phyloP scores from a whole-genome alignment of 2,329 filamentous ascomycete species.

The Colletotrichum chrysophilum region DNA sequence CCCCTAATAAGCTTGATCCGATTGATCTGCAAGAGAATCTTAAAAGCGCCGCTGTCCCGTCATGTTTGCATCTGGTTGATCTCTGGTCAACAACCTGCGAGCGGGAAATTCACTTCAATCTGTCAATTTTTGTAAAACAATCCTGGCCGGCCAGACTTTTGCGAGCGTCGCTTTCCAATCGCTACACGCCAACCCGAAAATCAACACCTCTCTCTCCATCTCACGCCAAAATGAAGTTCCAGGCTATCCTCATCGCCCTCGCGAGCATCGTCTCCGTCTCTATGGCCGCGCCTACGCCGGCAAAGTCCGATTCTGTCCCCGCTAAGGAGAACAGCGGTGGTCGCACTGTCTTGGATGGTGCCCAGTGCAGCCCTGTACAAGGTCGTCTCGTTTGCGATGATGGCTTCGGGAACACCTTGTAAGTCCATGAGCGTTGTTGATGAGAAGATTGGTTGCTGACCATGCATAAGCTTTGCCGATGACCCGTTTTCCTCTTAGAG shows the following conservation, averaged over 20 bases:
- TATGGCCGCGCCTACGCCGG: background rate
- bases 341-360: background rate
- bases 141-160: slow-evolving; percentile 4
- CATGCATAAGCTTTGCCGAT: background rate
- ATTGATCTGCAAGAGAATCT: background rate
- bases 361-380: slow-evolving; percentile 7
- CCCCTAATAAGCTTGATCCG: background rate
- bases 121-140: background rate
- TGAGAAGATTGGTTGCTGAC: background rate
- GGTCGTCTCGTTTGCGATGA: slow-evolving; percentile 10
- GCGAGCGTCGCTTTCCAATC: background rate
- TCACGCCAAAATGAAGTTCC: background rate
- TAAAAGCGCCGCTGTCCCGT: background rate
- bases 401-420: slow-evolving; percentile 9
- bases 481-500: slow-evolving; percentile 8
- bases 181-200: background rate
- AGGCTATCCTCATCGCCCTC: background rate
- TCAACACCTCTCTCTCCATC: background rate
- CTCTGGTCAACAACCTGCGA: background rate
- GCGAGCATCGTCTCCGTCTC: background rate
- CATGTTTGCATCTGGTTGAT: background rate
- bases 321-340: slow-evolving; percentile 6
- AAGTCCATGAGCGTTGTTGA: background rate
- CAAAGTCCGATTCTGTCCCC: background rate
- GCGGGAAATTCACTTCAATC: background rate